A percentile compares a stretch with the other conserved stretches of the same genome.
Evolutionary conservation across 495 filamentous ascomycete genomes (phyloP).

Genomic region (Ascobolus immersus): DNA sequence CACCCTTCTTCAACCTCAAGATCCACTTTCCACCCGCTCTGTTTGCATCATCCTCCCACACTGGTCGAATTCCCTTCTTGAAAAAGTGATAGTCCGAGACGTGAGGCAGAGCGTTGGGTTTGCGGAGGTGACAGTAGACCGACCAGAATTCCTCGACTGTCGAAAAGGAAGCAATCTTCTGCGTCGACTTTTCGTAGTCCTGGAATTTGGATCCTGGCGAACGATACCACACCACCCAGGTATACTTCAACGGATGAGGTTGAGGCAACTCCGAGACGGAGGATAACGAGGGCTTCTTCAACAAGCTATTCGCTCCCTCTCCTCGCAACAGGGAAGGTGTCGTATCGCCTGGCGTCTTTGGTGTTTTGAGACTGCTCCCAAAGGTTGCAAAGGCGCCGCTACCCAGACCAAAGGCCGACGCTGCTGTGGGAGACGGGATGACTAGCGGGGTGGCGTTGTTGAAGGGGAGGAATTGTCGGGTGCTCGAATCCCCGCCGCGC

Average conservation of each 20-base stretch:
- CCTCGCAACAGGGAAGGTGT: slow-evolving; percentile 10
- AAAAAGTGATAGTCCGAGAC: slow-evolving; percentile 97
- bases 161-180: slow-evolving; percentile 54
- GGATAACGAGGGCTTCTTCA: slow-evolving; percentile 16
- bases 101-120: slow-evolving; percentile 61
- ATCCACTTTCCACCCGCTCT: slow-evolving; percentile 94
- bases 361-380: slow-evolving; percentile 21
- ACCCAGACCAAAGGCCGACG: slow-evolving; percentile 78
- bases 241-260: slow-evolving; percentile 57
- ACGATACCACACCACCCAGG: slow-evolving; percentile 92
- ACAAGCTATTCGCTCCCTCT: slow-evolving; percentile 35
- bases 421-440: slow-evolving; percentile 56
- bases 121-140: slow-evolving; percentile 75
- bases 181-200: slow-evolving; percentile 92
- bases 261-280: too few relatives aligned
- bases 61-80: slow-evolving; percentile 84
- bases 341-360: slow-evolving; percentile 20
- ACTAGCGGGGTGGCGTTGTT: slow-evolving; percentile 48
- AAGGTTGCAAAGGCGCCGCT: slow-evolving; percentile 81
- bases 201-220: slow-evolving; percentile 67
- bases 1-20: slow-evolving; percentile 81
- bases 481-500: slow-evolving; percentile 1
- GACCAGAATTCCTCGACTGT: slow-evolving; percentile 80
- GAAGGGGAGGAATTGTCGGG: slow-evolving; percentile 56
- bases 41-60: slow-evolving; percentile 97